Evolutionary conservation across 331 rosid genomes (phyloP).

Genomic region (Pyracantha coccinea): DNA sequence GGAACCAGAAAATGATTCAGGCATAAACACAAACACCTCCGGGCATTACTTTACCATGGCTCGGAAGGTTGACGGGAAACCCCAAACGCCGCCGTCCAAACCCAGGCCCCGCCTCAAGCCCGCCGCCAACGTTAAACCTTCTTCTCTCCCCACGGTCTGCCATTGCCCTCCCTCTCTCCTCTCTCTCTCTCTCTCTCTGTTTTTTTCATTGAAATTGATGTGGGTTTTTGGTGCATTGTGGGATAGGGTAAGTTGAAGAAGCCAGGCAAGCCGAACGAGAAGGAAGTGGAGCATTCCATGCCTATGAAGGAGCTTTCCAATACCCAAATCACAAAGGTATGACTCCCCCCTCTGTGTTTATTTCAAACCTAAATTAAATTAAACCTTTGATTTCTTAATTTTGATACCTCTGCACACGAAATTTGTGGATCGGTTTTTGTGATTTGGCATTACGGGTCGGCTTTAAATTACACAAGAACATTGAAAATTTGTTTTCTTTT

Average conservation of each 20-base stretch:
- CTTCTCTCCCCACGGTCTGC: conserved; percentile 9
- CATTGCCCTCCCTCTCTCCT: background rate
- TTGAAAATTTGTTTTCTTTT: background rate
- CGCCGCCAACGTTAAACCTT: background rate
- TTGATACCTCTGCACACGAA: background rate
- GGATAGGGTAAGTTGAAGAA: background rate
- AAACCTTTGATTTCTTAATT: background rate
- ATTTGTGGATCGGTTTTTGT: background rate
- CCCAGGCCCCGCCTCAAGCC: background rate
- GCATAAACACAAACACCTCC: background rate
- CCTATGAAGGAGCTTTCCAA: conserved; percentile 15
- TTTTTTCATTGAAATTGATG: background rate
- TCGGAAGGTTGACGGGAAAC: background rate
- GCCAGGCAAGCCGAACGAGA: conserved; percentile 10
- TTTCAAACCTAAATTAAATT: background rate
- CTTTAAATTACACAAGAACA: background rate
- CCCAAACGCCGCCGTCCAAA: conserved; percentile 16
- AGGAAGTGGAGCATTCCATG: background rate
- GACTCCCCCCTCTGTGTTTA: background rate
- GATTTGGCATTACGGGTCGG: background rate
- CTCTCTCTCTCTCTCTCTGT: background rate
- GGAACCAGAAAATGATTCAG: background rate
- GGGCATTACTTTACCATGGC: background rate
- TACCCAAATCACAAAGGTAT: conserved; percentile 13
- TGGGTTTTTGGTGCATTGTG: background rate